These are phyloP conservation scores for Stropharia rugosoannulata DNA, from an alignment of 768 basidiomycete genomes.

Conservation along the genomic window DNA sequence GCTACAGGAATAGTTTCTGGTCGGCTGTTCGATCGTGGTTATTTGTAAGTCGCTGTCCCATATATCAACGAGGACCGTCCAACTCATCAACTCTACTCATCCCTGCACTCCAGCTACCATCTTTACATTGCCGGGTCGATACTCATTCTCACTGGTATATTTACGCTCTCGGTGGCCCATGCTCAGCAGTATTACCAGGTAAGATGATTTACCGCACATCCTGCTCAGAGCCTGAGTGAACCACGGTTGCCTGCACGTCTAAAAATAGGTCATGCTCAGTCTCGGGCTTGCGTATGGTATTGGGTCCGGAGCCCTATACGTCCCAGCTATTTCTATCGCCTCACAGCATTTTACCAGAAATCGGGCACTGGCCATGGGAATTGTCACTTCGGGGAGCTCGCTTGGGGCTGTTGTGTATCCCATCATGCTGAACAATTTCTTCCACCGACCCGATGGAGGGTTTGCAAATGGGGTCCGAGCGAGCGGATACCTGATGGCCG, in stretches of 20 bases:
- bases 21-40: conserved; percentile 2
- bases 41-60: background rate
- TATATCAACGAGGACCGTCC: too few species aligned
- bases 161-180: conserved; percentile 1
- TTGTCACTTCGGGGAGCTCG: conserved; percentile 2
- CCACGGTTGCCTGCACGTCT: background rate
- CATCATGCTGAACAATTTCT: conserved; percentile 5
- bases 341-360: background rate
- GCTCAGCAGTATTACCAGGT: conserved; percentile 2
- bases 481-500: conserved; percentile 17
- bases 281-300: background rate
- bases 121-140: background rate
- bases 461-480: conserved; percentile 15
- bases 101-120: background rate
- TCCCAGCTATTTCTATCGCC: background rate
- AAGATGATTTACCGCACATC: background rate
- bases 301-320: conserved; percentile 1
- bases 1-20: background rate
- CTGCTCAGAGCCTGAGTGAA: background rate
- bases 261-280: background rate
- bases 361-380: conserved; percentile 5
- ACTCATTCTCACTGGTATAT: background rate
- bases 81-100: too few species aligned
- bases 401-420: conserved; percentile 4
- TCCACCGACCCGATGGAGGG: background rate